Evolutionary conservation across 306 rosid genomes (phyloP), one percentile per base, ranked within the genome.

Genomic region (Lotus japonicus): DNA sequence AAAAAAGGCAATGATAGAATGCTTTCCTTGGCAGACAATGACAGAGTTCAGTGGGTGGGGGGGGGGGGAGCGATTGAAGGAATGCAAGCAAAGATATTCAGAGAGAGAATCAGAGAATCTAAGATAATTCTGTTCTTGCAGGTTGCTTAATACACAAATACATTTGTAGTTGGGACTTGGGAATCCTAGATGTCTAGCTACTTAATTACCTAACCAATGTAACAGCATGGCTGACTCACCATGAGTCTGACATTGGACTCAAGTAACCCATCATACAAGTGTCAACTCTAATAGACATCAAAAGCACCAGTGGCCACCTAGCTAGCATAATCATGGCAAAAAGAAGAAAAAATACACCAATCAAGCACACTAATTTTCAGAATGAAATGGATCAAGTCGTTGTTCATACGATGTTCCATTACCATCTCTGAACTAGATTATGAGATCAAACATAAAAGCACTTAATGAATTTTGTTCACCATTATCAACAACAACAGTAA

Each of bases 311-410:
- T 9, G 15, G 33, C 21, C 71, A 76, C 51, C 67, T 11, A 51
- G 55, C 51, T 33, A 41, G 18, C 31, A 48, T 10, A 39, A 18
- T 48, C 38, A 38, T 11, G 50, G 21, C 21, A 60, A 61, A 76
- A 44, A 15, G 28, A 58, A 7, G 17, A 10, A 38, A 26, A 41
- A 31, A n/a, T 17, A 21, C 3, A 13, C 2, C 5, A 4, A 12
- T 14, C 26, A 57, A 11, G 51, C 15, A 14, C 45, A 63, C 55
- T 7, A 43, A 66, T 50, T 58, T 70, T 23, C 38, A 58, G 33
- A 73, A 36, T 16, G 75, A 78, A 54, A 38, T 41, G 31, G 52
- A 62, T 48, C 60, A 36, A 56, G 44, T 55, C 66, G 21, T 49
- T 11, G 17, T 35, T 5, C 17, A 28, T 33, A 38, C 7, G 28